Evolutionary conservation across 345 rosid genomes (phyloP).

Genomic region (Salix dunnii): DNA sequence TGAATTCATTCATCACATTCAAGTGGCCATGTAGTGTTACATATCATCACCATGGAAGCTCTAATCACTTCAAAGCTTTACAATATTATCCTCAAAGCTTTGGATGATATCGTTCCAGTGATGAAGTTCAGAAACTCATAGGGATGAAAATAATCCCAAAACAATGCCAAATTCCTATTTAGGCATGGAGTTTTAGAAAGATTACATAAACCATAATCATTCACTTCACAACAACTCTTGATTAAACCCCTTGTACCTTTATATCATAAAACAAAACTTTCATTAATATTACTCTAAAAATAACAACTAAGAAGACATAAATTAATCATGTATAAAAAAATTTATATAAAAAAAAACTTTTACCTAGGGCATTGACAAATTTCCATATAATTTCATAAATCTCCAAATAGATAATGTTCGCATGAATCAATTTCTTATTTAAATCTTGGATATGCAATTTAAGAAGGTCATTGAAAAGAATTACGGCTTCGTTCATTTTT

Average conservation of each 20-base stretch:
- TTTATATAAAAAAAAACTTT: too few species aligned
- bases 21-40: too few species aligned
- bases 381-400: not conserved
- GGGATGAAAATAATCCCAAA: constrained; percentile 23
- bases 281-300: too few species aligned
- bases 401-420: constrained; percentile 10
- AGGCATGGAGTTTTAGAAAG: not conserved
- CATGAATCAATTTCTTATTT: not conserved
- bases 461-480: constrained; percentile 4
- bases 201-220: constrained; percentile 1
- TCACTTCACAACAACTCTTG: constrained; percentile 9
- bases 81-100: not conserved
- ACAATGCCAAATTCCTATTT: not conserved
- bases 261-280: not conserved
- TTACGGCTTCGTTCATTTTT: not conserved
- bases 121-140: not conserved
- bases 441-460: not conserved
- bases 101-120: not conserved
- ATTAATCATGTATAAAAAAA: too few species aligned
- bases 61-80: not conserved
- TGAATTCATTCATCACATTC: not conserved
- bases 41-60: too few species aligned
- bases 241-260: not conserved
- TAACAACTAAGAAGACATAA: too few species aligned
- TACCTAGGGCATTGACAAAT: not conserved